Conservation (phyloP, 2,329 filamentous ascomycete genomes). For the Cytospora paraplurivora region DNA sequence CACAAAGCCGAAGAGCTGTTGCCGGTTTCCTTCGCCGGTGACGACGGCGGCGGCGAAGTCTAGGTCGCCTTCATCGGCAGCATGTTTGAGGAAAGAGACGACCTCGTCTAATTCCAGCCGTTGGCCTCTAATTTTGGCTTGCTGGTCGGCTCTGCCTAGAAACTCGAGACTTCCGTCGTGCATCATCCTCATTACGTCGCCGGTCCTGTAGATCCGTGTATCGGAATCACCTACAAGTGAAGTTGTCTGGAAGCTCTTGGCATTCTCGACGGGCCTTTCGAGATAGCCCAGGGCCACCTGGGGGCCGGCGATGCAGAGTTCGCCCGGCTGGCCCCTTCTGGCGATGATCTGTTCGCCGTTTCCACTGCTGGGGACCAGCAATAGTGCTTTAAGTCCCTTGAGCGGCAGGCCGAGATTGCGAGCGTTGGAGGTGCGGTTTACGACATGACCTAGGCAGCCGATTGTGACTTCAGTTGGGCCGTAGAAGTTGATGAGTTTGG, state of each 20-base stretch:
- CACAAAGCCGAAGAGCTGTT: slow-evolving; percentile 29
- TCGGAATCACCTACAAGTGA: slow-evolving; percentile 8
- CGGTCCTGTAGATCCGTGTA: slow-evolving; percentile 30
- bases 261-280: slow-evolving; percentile 23
- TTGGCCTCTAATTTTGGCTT: slow-evolving; percentile 29
- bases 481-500: slow-evolving; percentile 23
- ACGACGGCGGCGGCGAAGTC: slow-evolving; percentile 28
- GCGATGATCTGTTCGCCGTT: slow-evolving; percentile 3
- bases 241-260: slow-evolving; percentile 27
- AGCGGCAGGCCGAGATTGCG: slow-evolving; percentile 25
- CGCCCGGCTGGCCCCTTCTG: slow-evolving; percentile 19
- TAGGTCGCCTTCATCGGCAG: slow-evolving; percentile 21
- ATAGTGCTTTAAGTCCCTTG: slow-evolving; percentile 7
- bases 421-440: slow-evolving; percentile 43
- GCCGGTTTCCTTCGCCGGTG: slow-evolving; percentile 14
- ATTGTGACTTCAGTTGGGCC: slow-evolving; percentile 26
- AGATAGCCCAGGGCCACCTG: slow-evolving; percentile 31
- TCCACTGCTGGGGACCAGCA: slow-evolving; percentile 5
- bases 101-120: slow-evolving; percentile 30
- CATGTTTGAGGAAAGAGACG: slow-evolving; percentile 22
- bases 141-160: slow-evolving; percentile 28
- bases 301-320: slow-evolving; percentile 23
- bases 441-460: slow-evolving; percentile 28
- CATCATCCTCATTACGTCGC: slow-evolving; percentile 31
- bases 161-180: slow-evolving; percentile 30